Evolutionary conservation across 176 grass and related monocot genomes (phyloP).

Genomic region (Panicum miliaceum): DNA sequence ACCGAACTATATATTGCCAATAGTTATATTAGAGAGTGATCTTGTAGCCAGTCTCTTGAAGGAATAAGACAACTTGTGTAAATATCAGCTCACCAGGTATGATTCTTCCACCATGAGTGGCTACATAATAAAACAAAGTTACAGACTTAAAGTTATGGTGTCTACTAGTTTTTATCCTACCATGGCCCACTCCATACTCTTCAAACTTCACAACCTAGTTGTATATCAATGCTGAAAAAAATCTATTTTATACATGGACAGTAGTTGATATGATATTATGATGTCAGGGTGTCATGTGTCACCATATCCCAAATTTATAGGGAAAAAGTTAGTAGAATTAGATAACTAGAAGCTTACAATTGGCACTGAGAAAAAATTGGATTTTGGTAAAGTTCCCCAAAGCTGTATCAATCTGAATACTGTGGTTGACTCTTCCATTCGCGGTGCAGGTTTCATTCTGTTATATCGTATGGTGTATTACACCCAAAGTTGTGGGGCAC

Average conservation of each 20-base stretch:
- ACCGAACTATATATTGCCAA: slow-evolving; percentile 80
- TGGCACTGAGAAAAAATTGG: not conserved
- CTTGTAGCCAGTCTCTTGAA: slow-evolving; percentile 49
- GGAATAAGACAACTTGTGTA: slow-evolving; percentile 64
- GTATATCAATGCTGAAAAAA: not conserved
- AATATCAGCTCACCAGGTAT: slow-evolving; percentile 78
- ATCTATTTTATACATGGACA: not conserved
- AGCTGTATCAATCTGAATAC: not conserved
- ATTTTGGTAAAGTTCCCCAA: not conserved
- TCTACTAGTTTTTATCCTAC: not conserved
- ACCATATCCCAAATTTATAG: not conserved
- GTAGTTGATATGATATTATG: not conserved
- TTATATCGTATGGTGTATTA: slow-evolving; percentile 27
- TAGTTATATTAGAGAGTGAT: slow-evolving; percentile 47
- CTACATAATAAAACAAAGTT: not conserved
- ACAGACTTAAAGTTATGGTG: not conserved
- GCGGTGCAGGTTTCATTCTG: slow-evolving; percentile 36
- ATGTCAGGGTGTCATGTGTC: not conserved
- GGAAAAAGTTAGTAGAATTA: not conserved
- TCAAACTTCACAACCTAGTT: not conserved
- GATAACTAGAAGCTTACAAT: not conserved
- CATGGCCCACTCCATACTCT: not conserved
- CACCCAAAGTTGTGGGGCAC: not conserved
- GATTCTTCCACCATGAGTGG: not conserved
- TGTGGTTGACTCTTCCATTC: slow-evolving; percentile 18